These are phyloP conservation scores for Chimonanthus salicifolius DNA, from an alignment of 164 flowering plant species.

Conservation along the genomic window DNA sequence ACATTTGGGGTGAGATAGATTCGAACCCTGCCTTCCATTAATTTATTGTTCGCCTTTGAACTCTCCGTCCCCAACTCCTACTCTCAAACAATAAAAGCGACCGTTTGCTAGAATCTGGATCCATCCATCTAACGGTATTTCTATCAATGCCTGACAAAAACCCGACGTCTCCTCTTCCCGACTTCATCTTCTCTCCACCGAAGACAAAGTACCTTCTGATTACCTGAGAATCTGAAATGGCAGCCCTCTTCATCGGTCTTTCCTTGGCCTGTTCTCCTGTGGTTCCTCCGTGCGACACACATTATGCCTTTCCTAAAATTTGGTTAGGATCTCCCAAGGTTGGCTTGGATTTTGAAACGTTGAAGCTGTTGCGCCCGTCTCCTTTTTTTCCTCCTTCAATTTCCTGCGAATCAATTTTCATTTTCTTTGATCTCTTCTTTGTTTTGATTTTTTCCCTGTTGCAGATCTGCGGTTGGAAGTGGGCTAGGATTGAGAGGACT, in stretches of 20 bases:
- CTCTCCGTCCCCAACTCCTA: too few relatives aligned
- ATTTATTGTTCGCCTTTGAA: too few relatives aligned
- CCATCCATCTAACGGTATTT: too few relatives aligned
- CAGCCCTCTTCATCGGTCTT: conserved; percentile 9
- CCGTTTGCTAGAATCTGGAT: too few relatives aligned
- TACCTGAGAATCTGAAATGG: conserved; percentile 7
- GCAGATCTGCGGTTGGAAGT: conserved; percentile 41
- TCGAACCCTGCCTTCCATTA: too few relatives aligned
- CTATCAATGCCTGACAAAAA: not conserved
- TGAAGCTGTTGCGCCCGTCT: not conserved
- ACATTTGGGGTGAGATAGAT: too few relatives aligned
- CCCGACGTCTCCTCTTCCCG: not conserved
- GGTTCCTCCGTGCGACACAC: conserved; percentile 1
- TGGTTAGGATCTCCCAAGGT: conserved; percentile 11
- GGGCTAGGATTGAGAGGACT: conserved; percentile 25
- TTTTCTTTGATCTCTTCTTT: not conserved
- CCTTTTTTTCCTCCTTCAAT: not conserved
- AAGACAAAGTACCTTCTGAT: not conserved
- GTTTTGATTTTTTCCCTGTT: conserved; percentile 4
- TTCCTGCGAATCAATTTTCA: not conserved
- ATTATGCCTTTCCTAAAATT: conserved; percentile 2
- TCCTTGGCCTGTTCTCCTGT: conserved; percentile 3
- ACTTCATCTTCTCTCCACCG: not conserved
- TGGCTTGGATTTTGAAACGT: not conserved
- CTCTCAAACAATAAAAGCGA: too few relatives aligned